Evolutionary conservation across 805 yeast genomes (phyloP), one percentile per base, ranked within the genome.

Genomic region (Candida odintsovae): DNA sequence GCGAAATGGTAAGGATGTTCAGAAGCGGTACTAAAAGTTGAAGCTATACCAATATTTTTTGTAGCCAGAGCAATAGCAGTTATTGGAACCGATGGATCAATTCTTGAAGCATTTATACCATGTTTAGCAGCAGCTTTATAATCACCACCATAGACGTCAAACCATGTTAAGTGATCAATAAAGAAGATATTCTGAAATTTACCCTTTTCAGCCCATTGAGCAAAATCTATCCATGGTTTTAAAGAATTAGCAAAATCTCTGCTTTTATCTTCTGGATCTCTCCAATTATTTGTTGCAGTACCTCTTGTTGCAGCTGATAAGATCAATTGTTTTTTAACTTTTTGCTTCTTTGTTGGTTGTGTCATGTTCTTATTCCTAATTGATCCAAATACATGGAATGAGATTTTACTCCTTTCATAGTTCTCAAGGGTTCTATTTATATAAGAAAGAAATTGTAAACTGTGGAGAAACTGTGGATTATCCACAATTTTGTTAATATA

Each of bases 1-100:
- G 72, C 69, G 44, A 71, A 62, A 46, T 65, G 68, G 39, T 62
- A 67, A 0, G 76, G 76, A 21, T 64, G 65, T 42, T 72, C 76
- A 44, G 70, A 66, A 25, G 72, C 63, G 5, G 76, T 71, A n/a
- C 71, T 63, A 42, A 68, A 67, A 3, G 76, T 72, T 33, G 70
- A 53, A 10, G 72, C 76, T 50, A 71, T 70, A 6, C 67, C 50
- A 26, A 72, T 47, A 29, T 64, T 63, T 41, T 65, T 51, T 3
- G 76, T 71, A 12, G 67, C 74, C 4, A 66, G 64, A 11, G 74
- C 72, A 69, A 71, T 62, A 23, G 59, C 59, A 20, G 64, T 51
- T 16, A 67, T 58, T 16, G 59, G 55, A 16, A 65, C 62, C 43
- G 64, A 59, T 8, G 70, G 71, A 35, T 66, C 71, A 38, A 57